Conservation (phyloP, 1,139 yeast species). For the Pichia sp. region DNA sequence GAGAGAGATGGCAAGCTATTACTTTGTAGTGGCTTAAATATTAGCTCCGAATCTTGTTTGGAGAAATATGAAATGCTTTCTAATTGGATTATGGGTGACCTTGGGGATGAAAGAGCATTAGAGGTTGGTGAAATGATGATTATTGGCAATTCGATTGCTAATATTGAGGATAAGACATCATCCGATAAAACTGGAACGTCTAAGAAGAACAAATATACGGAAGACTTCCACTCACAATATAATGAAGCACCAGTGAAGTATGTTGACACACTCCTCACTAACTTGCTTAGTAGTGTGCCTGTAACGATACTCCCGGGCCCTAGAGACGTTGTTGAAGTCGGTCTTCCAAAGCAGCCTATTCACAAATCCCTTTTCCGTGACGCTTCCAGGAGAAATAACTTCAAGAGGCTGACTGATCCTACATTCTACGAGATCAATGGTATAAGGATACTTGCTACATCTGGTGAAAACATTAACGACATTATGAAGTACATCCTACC, state of each 20-base stretch:
- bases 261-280: constrained; percentile 54
- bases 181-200: neutral
- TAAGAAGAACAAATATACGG: constrained; percentile 44
- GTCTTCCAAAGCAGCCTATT: constrained; percentile 86
- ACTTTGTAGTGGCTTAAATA: constrained; percentile 64
- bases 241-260: constrained; percentile 35
- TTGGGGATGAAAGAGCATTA: constrained; percentile 24
- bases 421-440: constrained; percentile 55
- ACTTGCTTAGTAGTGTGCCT: constrained; percentile 54
- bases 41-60: constrained; percentile 40
- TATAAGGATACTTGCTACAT: constrained; percentile 55
- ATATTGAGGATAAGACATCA: no score
- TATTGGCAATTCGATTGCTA: constrained; percentile 78
- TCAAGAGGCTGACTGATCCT: constrained; percentile 65
- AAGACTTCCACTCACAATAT: constrained; percentile 44
- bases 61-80: constrained; percentile 53
- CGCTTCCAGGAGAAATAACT: constrained; percentile 38
- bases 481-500: constrained; percentile 57
- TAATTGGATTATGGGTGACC: constrained; percentile 67
- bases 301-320: constrained; percentile 81
- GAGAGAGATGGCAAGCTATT: constrained; percentile 43
- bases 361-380: constrained; percentile 64
- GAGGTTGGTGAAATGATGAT: constrained; percentile 31
- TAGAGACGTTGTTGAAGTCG: constrained; percentile 72
- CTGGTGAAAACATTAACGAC: constrained; percentile 84